Evolutionary conservation across 805 yeast genomes (phyloP), one percentile per base, ranked within the genome.

Genomic region (Tanozyma kutaoensis): DNA sequence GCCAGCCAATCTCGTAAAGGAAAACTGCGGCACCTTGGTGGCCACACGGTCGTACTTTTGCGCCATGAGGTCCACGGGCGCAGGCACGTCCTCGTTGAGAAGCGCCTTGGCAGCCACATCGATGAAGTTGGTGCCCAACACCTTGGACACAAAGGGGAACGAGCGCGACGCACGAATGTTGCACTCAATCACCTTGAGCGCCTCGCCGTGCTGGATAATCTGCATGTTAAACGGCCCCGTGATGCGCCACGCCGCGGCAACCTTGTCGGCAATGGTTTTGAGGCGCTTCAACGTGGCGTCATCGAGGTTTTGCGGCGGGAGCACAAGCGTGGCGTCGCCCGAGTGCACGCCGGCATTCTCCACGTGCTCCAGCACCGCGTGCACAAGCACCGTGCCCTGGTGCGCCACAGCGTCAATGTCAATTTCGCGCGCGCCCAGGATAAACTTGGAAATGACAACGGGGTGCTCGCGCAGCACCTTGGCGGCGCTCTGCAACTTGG

Each of bases 191-290:
- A 91, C 98, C 69, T 91, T 91, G 48, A 86, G 69, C 33, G 58
- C 58, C 30, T 60, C 53, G 28, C 36, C 33, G 35, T 38, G 35
- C 24, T 78, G 76, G 55, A 91, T 91, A 51, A 91, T 76, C 66
- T 91, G 97, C 93, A 88, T 93, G 64, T 88, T 88, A 72, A 80
- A 88, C 15, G 98, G 98, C 46, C 98, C 98, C 24, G 96, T 82
- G 46, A 88, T 86, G 33, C 82, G 78, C 80, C 91, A 85, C 16
- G 97, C 97, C 31, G 62, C 53, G 20, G 95, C 97, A 46, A 88
- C 95, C 62, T 84, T 86, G 45, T 77, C 88, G 31, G 97, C 86
- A 44, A 85, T 85, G 26, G 67, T 84, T 58, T 81, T 82, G 42
- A 88, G 65, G 48, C 95, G 71, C 15, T 44, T 57, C 68, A 86